A percentile compares a stretch with the other conserved stretches of the same genome.
These are phyloP conservation scores for Nasturtium officinale DNA, from an alignment of 345 rosid species.

Conservation along the genomic window DNA sequence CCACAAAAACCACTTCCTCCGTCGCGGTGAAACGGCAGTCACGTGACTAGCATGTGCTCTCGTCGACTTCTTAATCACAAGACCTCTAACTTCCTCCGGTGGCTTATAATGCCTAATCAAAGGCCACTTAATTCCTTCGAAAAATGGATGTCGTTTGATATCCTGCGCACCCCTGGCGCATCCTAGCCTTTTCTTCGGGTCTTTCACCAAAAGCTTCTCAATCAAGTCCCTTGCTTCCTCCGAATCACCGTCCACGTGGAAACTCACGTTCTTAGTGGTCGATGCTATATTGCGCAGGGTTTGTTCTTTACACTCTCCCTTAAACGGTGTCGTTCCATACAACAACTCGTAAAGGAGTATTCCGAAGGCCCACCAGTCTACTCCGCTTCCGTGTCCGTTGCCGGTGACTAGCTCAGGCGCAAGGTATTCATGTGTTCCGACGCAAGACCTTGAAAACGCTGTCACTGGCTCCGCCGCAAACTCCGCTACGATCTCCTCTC, in stretches of 20 bases:
- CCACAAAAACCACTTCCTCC: constrained; percentile 55
- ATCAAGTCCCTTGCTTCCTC: constrained; percentile 75
- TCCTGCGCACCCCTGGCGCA: constrained; percentile 75
- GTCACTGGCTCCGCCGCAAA: constrained; percentile 66
- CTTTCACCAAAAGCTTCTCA: constrained; percentile 72
- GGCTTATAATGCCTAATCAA: constrained; percentile 76
- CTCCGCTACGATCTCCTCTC: constrained; percentile 46
- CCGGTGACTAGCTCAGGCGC: constrained; percentile 87
- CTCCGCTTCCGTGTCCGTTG: constrained; percentile 83
- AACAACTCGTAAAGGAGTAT: constrained; percentile 68
- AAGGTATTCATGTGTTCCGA: constrained; percentile 93
- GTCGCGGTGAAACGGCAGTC: constrained; percentile 38
- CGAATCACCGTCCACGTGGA: constrained; percentile 42
- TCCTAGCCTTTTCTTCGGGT: constrained; percentile 74
- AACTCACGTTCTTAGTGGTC: constrained; percentile 43
- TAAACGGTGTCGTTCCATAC: constrained; percentile 81
- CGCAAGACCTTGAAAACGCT: constrained; percentile 70
- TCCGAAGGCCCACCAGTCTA: constrained; percentile 98
- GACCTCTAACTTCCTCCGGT: constrained; percentile 67
- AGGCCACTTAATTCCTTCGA: constrained; percentile 77
- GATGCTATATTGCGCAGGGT: constrained; percentile 74
- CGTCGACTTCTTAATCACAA: constrained; percentile 45
- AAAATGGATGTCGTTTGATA: constrained; percentile 76
- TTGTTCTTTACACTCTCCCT: constrained; percentile 66
- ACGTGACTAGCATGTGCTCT: constrained; percentile 49